Evolutionary conservation across 805 yeast genomes (phyloP), one percentile per base, ranked within the genome.

Genomic region (Hanseniaspora nectarophila): DNA sequence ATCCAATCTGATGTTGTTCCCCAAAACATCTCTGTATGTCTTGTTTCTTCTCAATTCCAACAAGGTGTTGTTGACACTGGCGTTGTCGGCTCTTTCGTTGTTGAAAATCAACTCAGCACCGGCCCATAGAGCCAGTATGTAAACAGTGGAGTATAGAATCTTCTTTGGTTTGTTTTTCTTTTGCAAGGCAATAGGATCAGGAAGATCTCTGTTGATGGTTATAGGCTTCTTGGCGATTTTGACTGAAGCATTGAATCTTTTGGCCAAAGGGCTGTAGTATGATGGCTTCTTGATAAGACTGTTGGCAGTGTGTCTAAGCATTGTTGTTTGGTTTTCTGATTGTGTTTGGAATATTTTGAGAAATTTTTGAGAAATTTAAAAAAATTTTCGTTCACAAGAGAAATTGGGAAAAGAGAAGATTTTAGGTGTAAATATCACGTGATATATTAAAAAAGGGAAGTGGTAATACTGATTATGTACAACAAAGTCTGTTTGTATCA

Each of bases 51-150:
- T 77, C 59, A 90, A 68, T 56, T 86, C 83, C 66, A 86, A 88
- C 64, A 92, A 70, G 4, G 95, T 83, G 6, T 95, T 89, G 38
- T 83, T 77, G 59, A 90, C 83, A 54, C 90, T 76, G 1, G 97
- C 97, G 13, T 95, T 85, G 43, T 84, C 80, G 18, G 88, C 80
- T 64, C 88, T 89, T 65, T 92, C 98, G 67, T 90, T 89, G 71
- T 92, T 89, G 75, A 90, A 82, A 60, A 90, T 85, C 29, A 85
- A 74, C 29, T 75, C 70, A 45, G 82, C 67, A 1, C 82, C 68
- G 4, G 72, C 67, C 23, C 74, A 74, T 75, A 82, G 78, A 48
- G 75, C 67, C 13, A 70, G 64, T 43, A 74, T 66, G 61, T 83
- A 84, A 7, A 47, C 2, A 68, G 66, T 5, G 72, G 65, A 63